Base-by-base conservation (phyloP, 1,284 basidiomycete genomes). In the Schizophyllum amplum region DNA sequence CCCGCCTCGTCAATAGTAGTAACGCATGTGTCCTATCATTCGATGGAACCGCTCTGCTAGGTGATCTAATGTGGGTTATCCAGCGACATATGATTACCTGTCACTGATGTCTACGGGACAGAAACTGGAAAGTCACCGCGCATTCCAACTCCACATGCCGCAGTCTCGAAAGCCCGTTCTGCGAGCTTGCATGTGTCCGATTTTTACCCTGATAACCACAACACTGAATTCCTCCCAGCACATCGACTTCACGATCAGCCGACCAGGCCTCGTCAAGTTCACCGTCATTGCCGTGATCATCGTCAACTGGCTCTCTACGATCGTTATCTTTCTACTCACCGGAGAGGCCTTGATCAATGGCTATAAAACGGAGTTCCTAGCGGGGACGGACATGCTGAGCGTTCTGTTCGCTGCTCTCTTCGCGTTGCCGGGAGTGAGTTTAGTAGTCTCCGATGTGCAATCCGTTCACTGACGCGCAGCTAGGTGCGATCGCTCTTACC, bases 171-270 rank as follows among this genome's bases (percentile, higher is more conserved):
- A n/a, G n/a, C n/a, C n/a, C n/a, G n/a, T n/a, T n/a, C n/a, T n/a
- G n/a, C n/a, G n/a, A n/a, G n/a, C n/a, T n/a, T n/a, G n/a, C n/a
- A n/a, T n/a, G n/a, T n/a, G n/a, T n/a, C n/a, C n/a, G n/a, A n/a
- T n/a, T n/a, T n/a, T n/a, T n/a, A n/a, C n/a, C n/a, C n/a, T n/a
- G n/a, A n/a, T n/a, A n/a, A n/a, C n/a, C n/a, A n/a, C n/a, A n/a
- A n/a, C n/a, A 17, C 33, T 42, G 7, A 42, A 9, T 17, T 13
- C 33, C 33, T 42, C 33, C 13, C 17, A 69, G 51, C 22, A 23
- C 21, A 26, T 52, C 5, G 27, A 23, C 23, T 52, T 52, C 51
- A 25, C 4, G 6, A 24, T 27, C 20, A 6, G 51, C 17, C 21
- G 51, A 20, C 51, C 51, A 6, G 23, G n/a, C 2, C 4, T 52